A percentile compares a stretch with the other conserved stretches of the same genome.
phyloP scores from a whole-genome alignment of 208 protist species.

The Acanthamoeba royreba region DNA sequence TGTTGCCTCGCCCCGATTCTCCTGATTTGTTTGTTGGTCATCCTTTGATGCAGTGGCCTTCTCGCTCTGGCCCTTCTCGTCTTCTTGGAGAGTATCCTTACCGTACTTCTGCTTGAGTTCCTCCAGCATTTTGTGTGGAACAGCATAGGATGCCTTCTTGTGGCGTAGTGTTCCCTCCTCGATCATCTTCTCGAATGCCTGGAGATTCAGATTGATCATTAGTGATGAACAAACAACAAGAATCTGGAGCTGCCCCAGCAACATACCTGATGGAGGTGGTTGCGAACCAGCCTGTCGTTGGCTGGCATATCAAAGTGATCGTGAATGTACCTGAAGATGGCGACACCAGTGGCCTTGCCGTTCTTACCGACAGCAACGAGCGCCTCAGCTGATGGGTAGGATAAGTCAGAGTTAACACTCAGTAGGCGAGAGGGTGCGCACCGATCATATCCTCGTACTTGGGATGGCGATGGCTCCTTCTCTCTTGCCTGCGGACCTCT shows the following conservation, averaged over 20 bases:
- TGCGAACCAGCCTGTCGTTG: not conserved
- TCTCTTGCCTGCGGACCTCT: not conserved
- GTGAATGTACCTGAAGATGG: conserved; percentile 28
- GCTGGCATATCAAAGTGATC: conserved; percentile 27
- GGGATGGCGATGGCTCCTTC: not conserved
- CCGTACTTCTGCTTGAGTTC: not conserved
- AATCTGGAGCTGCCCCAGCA: not conserved
- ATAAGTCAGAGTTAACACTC: not conserved
- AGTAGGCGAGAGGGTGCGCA: not conserved
- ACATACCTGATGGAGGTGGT: not conserved
- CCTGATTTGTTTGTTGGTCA: too few relatives aligned
- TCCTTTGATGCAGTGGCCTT: too few relatives aligned
- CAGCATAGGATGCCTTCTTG: conserved; percentile 14
- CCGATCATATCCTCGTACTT: conserved; percentile 24
- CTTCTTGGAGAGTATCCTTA: too few relatives aligned
- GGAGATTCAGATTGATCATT: too few relatives aligned
- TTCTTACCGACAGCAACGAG: conserved; percentile 18
- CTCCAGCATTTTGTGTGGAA: not conserved
- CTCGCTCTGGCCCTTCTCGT: too few relatives aligned
- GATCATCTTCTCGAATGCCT: not conserved
- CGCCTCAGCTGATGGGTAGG: not conserved
- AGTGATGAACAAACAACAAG: not conserved
- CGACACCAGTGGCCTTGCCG: not conserved
- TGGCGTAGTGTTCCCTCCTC: not conserved
- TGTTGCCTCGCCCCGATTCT: not conserved